Evolutionary conservation across 805 yeast genomes (phyloP).

Genomic region (Saccharomycopsis schoenii): DNA sequence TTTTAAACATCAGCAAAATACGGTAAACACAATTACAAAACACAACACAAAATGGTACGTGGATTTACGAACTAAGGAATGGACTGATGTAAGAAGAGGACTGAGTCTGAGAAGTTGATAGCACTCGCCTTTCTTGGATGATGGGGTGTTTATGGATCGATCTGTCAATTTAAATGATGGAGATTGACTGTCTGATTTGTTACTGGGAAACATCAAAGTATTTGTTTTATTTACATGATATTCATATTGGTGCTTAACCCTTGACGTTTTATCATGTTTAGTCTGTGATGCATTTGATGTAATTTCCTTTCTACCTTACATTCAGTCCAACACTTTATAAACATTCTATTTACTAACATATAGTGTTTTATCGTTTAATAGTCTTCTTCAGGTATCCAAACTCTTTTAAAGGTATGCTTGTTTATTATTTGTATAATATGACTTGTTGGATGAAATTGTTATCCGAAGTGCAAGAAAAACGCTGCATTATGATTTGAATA

Average conservation of each 20-base stretch:
- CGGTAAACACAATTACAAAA: background rate
- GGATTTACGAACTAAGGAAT: background rate
- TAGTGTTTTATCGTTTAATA: background rate
- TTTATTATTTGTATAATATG: background rate
- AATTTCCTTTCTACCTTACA: no score
- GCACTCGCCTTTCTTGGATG: background rate
- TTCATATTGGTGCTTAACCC: no score
- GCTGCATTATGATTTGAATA: no score
- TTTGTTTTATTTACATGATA: no score
- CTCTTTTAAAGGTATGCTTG: conserved; percentile 46
- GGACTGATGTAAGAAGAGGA: no score
- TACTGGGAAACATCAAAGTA: no score
- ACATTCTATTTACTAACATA: conserved; percentile 1
- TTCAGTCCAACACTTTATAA: no score
- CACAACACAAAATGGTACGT: conserved; percentile 1
- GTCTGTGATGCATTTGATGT: no score
- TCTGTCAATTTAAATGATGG: no score
- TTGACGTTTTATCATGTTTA: no score
- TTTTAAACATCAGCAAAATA: background rate
- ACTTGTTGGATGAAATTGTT: background rate
- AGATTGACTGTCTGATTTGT: no score
- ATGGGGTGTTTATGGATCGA: background rate
- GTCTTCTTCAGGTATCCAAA: conserved; percentile 51
- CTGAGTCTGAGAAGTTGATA: background rate
- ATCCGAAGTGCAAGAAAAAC: no score